Percentiles rank a stretch among this genome's conserved stretches.
These are phyloP conservation scores for Neurospora sp. DNA, from an alignment of 495 filamentous ascomycete genomes.

Conservation along the genomic window DNA sequence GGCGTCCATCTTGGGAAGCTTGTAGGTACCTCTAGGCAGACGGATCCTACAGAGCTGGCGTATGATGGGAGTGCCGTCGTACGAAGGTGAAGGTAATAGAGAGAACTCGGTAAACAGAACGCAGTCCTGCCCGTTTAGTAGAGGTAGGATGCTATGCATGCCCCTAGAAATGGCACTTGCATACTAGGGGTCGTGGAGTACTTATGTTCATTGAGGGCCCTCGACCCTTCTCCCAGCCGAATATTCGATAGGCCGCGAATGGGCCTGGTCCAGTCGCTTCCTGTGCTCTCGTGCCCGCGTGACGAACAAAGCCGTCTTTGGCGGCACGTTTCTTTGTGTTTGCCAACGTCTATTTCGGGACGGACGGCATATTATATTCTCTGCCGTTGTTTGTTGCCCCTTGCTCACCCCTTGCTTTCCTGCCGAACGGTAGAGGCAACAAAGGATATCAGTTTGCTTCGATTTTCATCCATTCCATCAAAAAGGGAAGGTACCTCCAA, in stretches of 20 bases:
- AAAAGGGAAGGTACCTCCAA: too few relatives aligned
- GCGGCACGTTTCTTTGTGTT: background rate
- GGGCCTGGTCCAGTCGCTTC: background rate
- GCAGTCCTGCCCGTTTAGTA: too few relatives aligned
- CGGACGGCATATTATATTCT: background rate
- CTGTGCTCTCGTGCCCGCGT: background rate
- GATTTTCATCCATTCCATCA: too few relatives aligned
- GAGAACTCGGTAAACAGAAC: too few relatives aligned
- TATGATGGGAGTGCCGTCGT: background rate
- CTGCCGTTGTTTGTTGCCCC: background rate
- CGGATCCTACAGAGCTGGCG: background rate
- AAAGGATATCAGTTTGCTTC: background rate
- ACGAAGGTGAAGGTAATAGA: too few relatives aligned
- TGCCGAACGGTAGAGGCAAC: background rate
- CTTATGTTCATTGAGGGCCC: background rate
- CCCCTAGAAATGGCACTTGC: too few relatives aligned
- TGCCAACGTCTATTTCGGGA: background rate
- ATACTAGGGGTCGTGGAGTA: background rate
- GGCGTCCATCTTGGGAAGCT: background rate
- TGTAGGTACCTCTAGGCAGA: background rate
- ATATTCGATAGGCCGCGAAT: background rate
- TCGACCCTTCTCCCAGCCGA: background rate
- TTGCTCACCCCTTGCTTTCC: background rate
- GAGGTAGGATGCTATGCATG: too few relatives aligned
- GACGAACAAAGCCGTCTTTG: background rate